Percentiles rank a stretch among this genome's conserved stretches.
These are phyloP conservation scores for Neckera pumila DNA, from an alignment of 225 moss, liverwort and hornwort species.

Conservation along the genomic window DNA sequence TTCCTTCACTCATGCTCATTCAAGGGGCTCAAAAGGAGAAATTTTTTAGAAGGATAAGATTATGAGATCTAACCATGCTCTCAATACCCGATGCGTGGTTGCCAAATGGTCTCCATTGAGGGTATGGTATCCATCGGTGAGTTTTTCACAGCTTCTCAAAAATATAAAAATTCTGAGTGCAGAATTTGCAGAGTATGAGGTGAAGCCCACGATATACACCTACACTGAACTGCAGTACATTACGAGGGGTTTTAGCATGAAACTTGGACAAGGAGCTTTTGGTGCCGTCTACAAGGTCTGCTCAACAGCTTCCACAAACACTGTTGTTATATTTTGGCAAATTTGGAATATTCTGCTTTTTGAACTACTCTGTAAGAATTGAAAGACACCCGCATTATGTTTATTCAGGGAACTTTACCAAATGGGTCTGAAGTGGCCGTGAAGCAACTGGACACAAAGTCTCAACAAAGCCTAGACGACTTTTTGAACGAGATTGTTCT, in stretches of 20 bases:
- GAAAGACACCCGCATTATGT: neutral
- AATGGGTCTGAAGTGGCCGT: slow-evolving; percentile 32
- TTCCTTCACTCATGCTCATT: neutral
- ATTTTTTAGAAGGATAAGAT: neutral
- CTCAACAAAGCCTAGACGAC: slow-evolving; percentile 18
- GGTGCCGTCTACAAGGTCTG: slow-evolving; percentile 6
- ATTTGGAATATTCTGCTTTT: no score
- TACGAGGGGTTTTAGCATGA: neutral
- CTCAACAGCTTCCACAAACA: neutral
- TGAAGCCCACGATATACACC: slow-evolving; percentile 3
- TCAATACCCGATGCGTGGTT: neutral
- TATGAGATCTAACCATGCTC: neutral
- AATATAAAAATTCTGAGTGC: neutral
- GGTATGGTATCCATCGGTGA: neutral
- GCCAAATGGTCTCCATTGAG: neutral
- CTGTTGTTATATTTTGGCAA: neutral
- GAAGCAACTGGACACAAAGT: slow-evolving; percentile 22
- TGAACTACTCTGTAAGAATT: neutral
- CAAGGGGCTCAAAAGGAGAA: neutral
- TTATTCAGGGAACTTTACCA: slow-evolving; percentile 9
- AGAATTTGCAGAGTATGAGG: slow-evolving; percentile 12
- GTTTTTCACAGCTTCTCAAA: neutral
- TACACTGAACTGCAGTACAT: neutral
- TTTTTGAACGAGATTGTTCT: slow-evolving; percentile 21
- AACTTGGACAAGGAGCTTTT: slow-evolving; percentile 13